Evolutionary conservation across 2,329 filamentous ascomycete genomes (phyloP), one percentile per base, ranked within the genome.

Genomic region (Chaetomium globosum): DNA sequence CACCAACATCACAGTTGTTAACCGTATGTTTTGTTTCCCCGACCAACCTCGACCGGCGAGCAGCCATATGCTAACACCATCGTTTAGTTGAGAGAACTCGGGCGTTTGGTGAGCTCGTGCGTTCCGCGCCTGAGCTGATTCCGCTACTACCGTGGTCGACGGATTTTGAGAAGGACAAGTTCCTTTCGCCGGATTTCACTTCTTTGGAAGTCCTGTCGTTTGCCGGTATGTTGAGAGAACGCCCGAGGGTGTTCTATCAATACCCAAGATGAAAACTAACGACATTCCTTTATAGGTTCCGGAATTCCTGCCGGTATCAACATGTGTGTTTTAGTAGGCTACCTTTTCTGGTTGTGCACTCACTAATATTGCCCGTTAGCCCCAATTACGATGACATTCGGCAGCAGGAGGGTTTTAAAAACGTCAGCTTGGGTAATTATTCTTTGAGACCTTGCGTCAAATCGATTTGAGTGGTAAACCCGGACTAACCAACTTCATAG

Each of bases 131-230:
- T 12, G 81, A 82, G 54, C 88, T 97, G 75, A 97, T 99, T 59
- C 92, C 93, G 7, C 87, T 96, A 68, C 81, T 99, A 16, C 95
- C 95, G 0, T 99, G 95, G 95, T 81, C 83, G 43, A 85, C 86
- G 55, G 90, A 92, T 0, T 99, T 98, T 70, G 95, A 99, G 76
- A 98, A 98, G 78, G 93, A 97, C 80, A 93, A 90, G 74, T 99
- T 99, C 78, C 79, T 96, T 43, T 94, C 92, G 60, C 95, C 95
- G 0, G 95, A 99, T 76, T 99, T 99, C 75, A 98, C 95, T 0
- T 95, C 91, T 10, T 83, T 98, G 1, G 95, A 99, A 76, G 93
- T 97, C 2, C 79, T 97, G 67, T 92, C 90, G 0, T 97, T 97
- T 71, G 84, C 85, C 75, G 85, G 70, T 70, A 71, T 54, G 69